Evolutionary conservation across 192 early-diverging fungal species (phyloP).

Genomic region (Coemansia sp.): DNA sequence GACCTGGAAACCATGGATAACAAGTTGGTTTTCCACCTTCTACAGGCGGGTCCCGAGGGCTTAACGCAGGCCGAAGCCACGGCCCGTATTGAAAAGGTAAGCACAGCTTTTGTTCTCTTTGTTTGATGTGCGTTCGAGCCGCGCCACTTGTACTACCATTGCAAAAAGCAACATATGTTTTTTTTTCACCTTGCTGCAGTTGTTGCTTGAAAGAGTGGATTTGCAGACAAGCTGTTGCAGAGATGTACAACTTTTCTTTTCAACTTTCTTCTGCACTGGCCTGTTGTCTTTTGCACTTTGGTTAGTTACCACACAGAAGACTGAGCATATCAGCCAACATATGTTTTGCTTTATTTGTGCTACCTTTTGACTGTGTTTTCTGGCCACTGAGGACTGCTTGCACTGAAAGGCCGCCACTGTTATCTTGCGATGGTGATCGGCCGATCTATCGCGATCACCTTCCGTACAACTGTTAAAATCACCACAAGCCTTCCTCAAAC

Average conservation of each 20-base stretch:
- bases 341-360: not conserved
- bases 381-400: not conserved
- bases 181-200: not conserved
- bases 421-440: not conserved
- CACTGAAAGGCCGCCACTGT: not conserved
- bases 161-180: not conserved
- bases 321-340: not conserved
- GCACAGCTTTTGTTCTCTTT: not conserved
- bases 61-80: slow-evolving; percentile 64
- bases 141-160: not conserved
- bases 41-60: slow-evolving; percentile 65
- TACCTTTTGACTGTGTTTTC: not conserved
- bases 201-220: not conserved
- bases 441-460: not conserved
- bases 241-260: not conserved
- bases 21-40: slow-evolving; percentile 65
- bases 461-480: not conserved
- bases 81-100: slow-evolving; percentile 61
- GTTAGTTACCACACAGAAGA: too few species aligned
- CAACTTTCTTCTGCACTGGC: too few species aligned
- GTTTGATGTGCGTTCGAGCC: not conserved
- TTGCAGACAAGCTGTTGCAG: not conserved
- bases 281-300: not conserved
- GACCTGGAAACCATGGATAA: slow-evolving; percentile 78
- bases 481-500: not conserved